phyloP scores from a whole-genome alignment of 169 alveolate species.

The Babesia ovata region DNA sequence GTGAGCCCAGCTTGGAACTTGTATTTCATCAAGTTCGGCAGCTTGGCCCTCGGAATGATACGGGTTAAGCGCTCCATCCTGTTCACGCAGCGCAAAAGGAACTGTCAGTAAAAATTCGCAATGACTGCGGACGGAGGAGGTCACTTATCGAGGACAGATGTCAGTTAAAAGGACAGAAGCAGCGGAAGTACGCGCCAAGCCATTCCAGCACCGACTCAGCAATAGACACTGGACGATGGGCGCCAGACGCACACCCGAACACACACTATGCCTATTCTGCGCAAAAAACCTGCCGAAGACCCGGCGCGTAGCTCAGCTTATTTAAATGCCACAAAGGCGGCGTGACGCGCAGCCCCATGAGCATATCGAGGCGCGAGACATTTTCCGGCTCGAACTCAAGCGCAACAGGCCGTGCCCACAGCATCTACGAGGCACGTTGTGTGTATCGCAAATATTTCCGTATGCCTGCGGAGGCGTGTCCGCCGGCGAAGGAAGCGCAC shows the following conservation, averaged over 20 bases:
- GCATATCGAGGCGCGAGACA: neutral
- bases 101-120: no score
- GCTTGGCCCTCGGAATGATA: constrained; percentile 50
- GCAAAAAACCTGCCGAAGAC: no score
- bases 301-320: no score
- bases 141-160: no score
- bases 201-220: no score
- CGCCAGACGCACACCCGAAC: no score
- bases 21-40: constrained; percentile 43
- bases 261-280: no score
- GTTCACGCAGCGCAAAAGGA: no score
- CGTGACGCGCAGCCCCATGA: constrained; percentile 28
- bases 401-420: neutral
- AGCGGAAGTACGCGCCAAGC: no score
- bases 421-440: neutral
- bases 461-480: neutral
- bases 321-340: neutral
- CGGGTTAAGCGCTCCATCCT: constrained; percentile 27
- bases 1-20: constrained; percentile 34
- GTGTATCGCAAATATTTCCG: neutral
- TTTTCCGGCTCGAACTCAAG: neutral
- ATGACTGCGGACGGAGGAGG: no score
- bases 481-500: neutral
- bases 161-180: no score
- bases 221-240: no score